Percentiles rank a stretch among this genome's conserved stretches.
These are phyloP conservation scores for Scedosporium boydii DNA, from an alignment of 2,329 filamentous ascomycete genomes.

Conservation along the genomic window DNA sequence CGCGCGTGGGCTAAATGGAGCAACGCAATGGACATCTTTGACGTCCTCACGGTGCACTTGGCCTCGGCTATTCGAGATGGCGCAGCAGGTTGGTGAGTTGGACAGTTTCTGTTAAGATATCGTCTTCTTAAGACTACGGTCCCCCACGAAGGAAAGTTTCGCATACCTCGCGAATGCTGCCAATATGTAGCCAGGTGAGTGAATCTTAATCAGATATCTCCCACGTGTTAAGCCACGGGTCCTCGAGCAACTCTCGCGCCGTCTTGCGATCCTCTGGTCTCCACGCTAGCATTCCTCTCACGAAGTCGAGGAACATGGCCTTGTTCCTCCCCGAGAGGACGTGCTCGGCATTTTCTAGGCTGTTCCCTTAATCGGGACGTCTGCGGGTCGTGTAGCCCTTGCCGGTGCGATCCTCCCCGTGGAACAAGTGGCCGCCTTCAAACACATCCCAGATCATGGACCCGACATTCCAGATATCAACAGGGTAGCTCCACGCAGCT, in stretches of 20 bases:
- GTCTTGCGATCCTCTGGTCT: conserved; percentile 19
- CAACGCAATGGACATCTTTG: too few relatives aligned
- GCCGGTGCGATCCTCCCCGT: conserved; percentile 9
- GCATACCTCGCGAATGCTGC: neutral
- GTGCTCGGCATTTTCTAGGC: conserved; percentile 8
- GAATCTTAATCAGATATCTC: neutral
- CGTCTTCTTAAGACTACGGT: too few relatives aligned
- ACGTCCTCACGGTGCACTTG: too few relatives aligned
- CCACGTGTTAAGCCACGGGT: conserved; percentile 16
- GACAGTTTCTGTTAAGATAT: too few relatives aligned
- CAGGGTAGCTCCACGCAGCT: conserved; percentile 20
- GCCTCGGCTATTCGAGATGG: too few relatives aligned
- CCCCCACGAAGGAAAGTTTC: neutral
- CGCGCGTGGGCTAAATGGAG: too few relatives aligned
- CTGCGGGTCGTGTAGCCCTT: conserved; percentile 15
- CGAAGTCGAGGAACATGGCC: conserved; percentile 18
- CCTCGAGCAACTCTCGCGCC: conserved; percentile 18
- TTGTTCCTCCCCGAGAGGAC: conserved; percentile 13
- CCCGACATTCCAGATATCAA: conserved; percentile 18
- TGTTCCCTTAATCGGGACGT: conserved; percentile 10
- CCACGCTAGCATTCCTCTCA: conserved; percentile 20
- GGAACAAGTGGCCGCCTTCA: conserved; percentile 18
- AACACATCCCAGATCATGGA: conserved; percentile 21
- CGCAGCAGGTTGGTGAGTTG: too few relatives aligned
- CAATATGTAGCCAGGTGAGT: neutral